phyloP scores from a whole-genome alignment of 306 rosid genomes.

The Lithocarpus polystachyus region DNA sequence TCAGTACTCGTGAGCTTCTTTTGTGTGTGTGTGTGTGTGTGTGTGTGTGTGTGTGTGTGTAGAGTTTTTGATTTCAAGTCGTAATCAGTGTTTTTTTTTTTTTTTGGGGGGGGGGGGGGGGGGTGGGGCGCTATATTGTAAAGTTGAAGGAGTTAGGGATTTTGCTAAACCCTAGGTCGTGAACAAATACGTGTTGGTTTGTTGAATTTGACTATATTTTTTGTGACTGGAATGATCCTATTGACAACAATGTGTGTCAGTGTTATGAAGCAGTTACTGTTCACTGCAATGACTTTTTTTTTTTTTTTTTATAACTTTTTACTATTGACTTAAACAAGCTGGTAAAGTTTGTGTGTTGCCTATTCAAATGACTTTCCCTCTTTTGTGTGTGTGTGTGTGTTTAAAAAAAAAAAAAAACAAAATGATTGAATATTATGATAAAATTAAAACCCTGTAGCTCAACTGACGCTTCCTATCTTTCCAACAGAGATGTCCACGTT shows the following conservation, averaged over 20 bases:
- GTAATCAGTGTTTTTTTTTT: not conserved
- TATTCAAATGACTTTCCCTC: not conserved
- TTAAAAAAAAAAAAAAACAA: no score
- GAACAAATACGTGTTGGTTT: not conserved
- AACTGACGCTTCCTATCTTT: no score
- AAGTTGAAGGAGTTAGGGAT: slow-evolving; percentile 25
- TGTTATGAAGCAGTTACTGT: not conserved
- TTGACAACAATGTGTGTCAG: no score
- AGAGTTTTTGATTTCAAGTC: not conserved
- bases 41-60: no score
- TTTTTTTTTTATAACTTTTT: not conserved
- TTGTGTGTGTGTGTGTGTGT: no score
- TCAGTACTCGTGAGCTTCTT: not conserved
- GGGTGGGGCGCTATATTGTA: not conserved
- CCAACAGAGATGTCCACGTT: no score
- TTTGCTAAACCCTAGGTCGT: slow-evolving; percentile 4
- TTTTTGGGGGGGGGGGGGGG: no score
- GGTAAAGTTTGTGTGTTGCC: not conserved
- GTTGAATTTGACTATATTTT: not conserved
- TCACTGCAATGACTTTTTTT: not conserved
- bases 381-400: no score
- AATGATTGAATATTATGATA: no score
- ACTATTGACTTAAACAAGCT: not conserved
- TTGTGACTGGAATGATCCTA: not conserved
- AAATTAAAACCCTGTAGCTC: no score